Conservation (phyloP, 2,329 filamentous ascomycete species). For the Beauveria sp. region DNA sequence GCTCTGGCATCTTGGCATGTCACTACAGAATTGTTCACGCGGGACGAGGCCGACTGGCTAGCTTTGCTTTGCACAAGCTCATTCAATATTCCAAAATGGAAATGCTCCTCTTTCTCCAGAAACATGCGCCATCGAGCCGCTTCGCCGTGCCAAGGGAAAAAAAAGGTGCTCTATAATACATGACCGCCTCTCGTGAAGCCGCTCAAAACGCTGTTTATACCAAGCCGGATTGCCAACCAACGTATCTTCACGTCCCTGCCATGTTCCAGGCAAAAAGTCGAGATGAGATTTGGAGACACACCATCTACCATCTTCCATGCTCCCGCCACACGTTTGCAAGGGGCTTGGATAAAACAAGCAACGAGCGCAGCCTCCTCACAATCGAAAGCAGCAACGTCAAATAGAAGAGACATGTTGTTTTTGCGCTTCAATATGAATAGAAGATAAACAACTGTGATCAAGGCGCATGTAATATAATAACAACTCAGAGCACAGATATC, state of each 20-base stretch:
- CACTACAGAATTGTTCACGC: background rate
- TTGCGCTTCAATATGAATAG: background rate
- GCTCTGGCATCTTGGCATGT: too few species aligned
- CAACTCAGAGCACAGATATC: conserved; percentile 12
- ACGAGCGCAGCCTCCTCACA: background rate
- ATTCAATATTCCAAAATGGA: background rate
- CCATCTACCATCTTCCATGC: background rate
- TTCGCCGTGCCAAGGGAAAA: background rate
- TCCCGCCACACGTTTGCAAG: background rate
- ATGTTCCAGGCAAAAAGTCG: conserved; percentile 14
- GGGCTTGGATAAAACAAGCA: background rate
- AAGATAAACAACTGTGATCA: conserved; percentile 12
- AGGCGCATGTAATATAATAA: conserved; percentile 12
- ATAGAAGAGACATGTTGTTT: background rate
- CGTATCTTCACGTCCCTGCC: conserved; percentile 4
- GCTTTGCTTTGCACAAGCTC: background rate
- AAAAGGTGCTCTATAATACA: conserved; percentile 4
- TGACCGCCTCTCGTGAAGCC: background rate
- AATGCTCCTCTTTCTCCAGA: background rate
- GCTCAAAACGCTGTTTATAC: background rate
- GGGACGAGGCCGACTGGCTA: too few species aligned
- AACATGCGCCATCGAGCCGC: conserved; percentile 1
- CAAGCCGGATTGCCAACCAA: background rate
- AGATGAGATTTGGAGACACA: background rate
- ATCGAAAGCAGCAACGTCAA: background rate